Evolutionary conservation across 2,329 filamentous ascomycete genomes (phyloP), one percentile per base, ranked within the genome.

Genomic region (Bipolaris bicolor): DNA sequence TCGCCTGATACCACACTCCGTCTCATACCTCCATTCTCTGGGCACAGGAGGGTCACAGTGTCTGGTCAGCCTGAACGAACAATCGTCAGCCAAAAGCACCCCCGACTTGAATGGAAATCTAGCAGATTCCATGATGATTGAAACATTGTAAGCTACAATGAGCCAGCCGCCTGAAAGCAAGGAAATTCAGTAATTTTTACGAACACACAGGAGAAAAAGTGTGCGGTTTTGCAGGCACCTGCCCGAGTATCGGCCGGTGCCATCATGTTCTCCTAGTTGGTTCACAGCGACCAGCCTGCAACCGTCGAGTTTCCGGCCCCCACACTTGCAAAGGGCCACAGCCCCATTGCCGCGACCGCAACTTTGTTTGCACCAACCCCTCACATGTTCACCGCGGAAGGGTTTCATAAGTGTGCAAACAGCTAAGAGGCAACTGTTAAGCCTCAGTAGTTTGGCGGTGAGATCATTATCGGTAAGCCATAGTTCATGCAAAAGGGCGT

Each of bases 311-410:
- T 61, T 36, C 22, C 48, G 45, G 61, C 61, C 58, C 58, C 61
- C 61, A 59, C 54, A 51, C 45, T 36, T 51, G 29, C 43, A 52
- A 22, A 31, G 29, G 50, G 36, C 62, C 61, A 64, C 54, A 62
- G 61, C 63, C 63, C 62, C 50, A 31, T 37, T 20, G 65, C 60
- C 61, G 60, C 60, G 36, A 60, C 60, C 40, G 36, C 45, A 36
- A 29, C 31, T 49, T 60, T 57, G 63, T 58, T 64, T 33, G 55
- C 55, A 57, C 64, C 58, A 61, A 55, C 50, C 40, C 45, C 54
- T 49, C 48, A 50, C 16, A 16, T 49, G 33, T 34, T 31, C 39
- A 60, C 57, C 47, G 40, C 53, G 43, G 55, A 46, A 46, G 48
- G 43, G 44, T 56, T 39, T 54, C 54, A 63, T 40, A 29, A 54